These are phyloP conservation scores for Cyberlindnera subsufficiens DNA, from an alignment of 805 yeast genomes.

Conservation along the genomic window DNA sequence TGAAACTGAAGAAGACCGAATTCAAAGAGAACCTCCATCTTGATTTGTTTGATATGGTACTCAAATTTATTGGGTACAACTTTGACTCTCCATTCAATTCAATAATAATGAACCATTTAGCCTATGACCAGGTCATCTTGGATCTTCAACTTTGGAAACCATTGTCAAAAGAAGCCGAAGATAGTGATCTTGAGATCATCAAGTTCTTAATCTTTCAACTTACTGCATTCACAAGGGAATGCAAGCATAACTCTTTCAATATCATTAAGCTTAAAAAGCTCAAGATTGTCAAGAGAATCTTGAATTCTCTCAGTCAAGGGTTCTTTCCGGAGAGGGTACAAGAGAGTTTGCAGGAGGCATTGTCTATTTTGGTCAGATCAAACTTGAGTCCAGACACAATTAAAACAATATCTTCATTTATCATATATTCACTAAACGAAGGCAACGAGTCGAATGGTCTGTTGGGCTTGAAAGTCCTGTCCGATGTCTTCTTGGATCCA, in stretches of 20 bases:
- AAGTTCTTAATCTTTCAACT: constrained; percentile 54
- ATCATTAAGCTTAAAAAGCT: constrained; percentile 44
- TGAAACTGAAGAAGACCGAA: constrained; percentile 37
- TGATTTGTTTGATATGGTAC: constrained; percentile 42
- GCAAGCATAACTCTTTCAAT: constrained; percentile 48
- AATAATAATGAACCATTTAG: constrained; percentile 45
- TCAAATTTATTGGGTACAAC: constrained; percentile 53
- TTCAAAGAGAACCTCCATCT: constrained; percentile 26
- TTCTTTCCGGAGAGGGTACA: constrained; percentile 30
- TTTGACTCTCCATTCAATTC: constrained; percentile 47
- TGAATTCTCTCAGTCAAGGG: constrained; percentile 24
- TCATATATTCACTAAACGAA: constrained; percentile 40
- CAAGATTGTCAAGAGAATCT: constrained; percentile 35
- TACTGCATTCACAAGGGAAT: constrained; percentile 45
- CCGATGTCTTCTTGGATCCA: constrained; percentile 28
- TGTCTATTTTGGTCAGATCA: constrained; percentile 34
- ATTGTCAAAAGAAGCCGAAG: constrained; percentile 8
- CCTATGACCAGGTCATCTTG: constrained; percentile 52
- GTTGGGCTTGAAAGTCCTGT: constrained; percentile 27
- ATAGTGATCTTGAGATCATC: constrained; percentile 36
- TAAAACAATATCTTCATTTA: constrained; percentile 44
- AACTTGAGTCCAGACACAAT: constrained; percentile 53
- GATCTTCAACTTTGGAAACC: constrained; percentile 59
- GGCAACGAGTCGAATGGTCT: constrained; percentile 21
- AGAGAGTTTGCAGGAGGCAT: constrained; percentile 32